These are phyloP conservation scores for Apiotrichum siamense DNA, from an alignment of 1,284 basidiomycete genomes.

Conservation along the genomic window DNA sequence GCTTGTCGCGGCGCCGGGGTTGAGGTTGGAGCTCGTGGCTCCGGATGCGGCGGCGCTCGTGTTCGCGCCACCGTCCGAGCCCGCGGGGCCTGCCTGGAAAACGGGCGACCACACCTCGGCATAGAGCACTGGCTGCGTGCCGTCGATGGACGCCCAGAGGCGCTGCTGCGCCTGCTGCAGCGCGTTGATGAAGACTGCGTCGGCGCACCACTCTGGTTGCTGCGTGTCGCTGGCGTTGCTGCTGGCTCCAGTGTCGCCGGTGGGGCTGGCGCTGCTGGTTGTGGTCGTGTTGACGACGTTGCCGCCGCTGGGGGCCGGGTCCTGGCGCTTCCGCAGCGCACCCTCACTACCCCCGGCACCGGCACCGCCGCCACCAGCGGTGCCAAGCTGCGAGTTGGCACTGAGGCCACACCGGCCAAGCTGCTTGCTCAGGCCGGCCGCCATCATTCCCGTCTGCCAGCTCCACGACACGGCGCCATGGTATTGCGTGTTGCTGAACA, in stretches of 20 bases:
- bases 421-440: constrained; percentile 47
- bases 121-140: constrained; percentile 36
- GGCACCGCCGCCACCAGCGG: not conserved
- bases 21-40: too few species aligned
- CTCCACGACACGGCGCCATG: constrained; percentile 51
- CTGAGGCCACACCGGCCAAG: constrained; percentile 41
- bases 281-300: not conserved
- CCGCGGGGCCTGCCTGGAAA: too few species aligned
- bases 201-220: constrained; percentile 46
- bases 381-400: constrained; percentile 13
- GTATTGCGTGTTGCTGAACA: constrained; percentile 47
- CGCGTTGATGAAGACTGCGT: constrained; percentile 35
- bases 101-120: constrained; percentile 39
- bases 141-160: constrained; percentile 49
- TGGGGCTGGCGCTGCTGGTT: not conserved
- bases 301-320: too few species aligned
- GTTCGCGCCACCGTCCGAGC: too few species aligned
- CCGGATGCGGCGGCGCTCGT: too few species aligned
- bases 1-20: too few species aligned
- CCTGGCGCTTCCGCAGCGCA: not conserved
- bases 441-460: constrained; percentile 51
- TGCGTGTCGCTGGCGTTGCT: constrained; percentile 1
- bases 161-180: constrained; percentile 43
- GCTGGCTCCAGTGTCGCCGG: not conserved
- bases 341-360: not conserved